Evolutionary conservation across 176 grass and related monocot species (phyloP), one percentile per base, ranked within the genome.

Genomic region (Eremochloa ophiuroides): DNA sequence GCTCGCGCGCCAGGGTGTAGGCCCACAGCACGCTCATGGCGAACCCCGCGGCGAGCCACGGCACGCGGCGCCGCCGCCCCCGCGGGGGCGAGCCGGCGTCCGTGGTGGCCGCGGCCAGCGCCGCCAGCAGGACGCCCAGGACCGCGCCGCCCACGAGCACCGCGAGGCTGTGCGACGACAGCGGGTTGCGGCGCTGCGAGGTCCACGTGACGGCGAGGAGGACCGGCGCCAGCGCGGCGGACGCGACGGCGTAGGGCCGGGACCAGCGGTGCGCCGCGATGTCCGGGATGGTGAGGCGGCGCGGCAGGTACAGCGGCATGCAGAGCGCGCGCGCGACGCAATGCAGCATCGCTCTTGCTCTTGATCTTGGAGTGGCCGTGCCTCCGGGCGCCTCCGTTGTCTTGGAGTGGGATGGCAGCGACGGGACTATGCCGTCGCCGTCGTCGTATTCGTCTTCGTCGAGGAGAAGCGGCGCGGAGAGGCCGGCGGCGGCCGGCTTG

Each of bases 21-120:
- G 94, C 93, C 94, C 94, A 97, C 2, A 92, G 80, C 34, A 97
- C 89, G 70, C 94, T 97, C 94, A 97, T 97, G 15, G 88, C 20
- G 66, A 97, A 97, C 62, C 94, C 94, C 0, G 89, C 94, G 0
- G 88, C 84, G 0, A 97, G 71, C 94, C 91, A 97, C 9, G 91
- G 94, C 38, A 97, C 63, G 7, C 85, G 71, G 0, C 71, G 72
- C 33, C 73, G 55, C 2, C 67, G 83, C 0, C 88, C 66, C 6
- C 46, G 86, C 0, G 91, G 94, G 0, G 91, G 91, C 2, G 66
- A 53, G 1, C 1, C 5, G 12, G 18, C 1, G 10, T 87, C 70
- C 2, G 91, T 97, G 26, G 85, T 86, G 11, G 50, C 59, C 4
- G 79, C 47, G 4, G 87, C 91, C 44, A 86, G 30, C 0, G 17